Conservation (phyloP, 768 basidiomycete genomes). For the Ephemerocybe angulata region DNA sequence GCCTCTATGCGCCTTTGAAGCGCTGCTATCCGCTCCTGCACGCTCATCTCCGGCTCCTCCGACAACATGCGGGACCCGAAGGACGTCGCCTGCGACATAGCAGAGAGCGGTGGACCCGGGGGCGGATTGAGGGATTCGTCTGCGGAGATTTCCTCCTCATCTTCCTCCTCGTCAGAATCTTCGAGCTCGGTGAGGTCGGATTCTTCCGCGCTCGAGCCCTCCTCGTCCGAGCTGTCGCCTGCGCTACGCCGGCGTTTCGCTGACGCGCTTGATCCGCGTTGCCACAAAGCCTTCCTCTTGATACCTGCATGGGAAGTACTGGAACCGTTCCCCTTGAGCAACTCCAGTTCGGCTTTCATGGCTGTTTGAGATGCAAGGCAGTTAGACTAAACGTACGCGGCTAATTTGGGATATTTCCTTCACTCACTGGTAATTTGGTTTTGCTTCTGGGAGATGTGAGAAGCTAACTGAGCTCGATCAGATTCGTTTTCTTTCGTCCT, state of each 20-base stretch:
- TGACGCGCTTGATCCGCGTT: not conserved
- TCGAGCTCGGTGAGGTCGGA: too few relatives aligned
- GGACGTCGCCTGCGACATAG: not conserved
- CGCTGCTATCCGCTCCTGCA: conserved; percentile 28
- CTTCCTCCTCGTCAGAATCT: not conserved
- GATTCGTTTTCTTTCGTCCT: conserved; percentile 43
- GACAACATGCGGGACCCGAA: too few relatives aligned
- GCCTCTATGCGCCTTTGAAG: conserved; percentile 33
- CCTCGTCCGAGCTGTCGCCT: not conserved
- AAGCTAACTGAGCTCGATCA: conserved; percentile 33
- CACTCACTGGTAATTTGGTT: not conserved
- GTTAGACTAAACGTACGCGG: not conserved
- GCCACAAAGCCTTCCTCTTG: not conserved
- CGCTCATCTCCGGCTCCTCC: not conserved
- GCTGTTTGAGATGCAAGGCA: not conserved
- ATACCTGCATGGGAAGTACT: not conserved
- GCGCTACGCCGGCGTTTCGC: not conserved
- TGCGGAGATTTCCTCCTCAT: too few relatives aligned
- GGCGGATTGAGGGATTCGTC: too few relatives aligned
- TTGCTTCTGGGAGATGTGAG: conserved; percentile 30
- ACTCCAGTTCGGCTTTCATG: not conserved
- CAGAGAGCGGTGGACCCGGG: not conserved
- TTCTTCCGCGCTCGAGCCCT: not conserved
- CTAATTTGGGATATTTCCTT: not conserved
- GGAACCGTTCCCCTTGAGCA: not conserved